Evolutionary conservation across 164 flowering plant species (phyloP), one percentile per base, ranked within the genome.

Genomic region (Tetracentron sinense): DNA sequence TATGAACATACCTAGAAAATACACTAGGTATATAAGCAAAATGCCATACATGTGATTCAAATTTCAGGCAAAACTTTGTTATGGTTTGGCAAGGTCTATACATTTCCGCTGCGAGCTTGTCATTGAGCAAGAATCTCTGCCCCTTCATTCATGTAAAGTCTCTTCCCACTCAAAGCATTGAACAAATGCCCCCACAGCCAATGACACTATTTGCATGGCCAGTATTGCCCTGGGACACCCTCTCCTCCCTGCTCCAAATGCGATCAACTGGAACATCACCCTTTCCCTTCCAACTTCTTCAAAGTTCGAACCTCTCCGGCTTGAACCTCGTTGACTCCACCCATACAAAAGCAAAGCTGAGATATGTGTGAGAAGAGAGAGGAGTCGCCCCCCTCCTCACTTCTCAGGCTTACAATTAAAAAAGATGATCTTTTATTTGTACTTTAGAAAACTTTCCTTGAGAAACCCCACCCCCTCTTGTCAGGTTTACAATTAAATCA

Each of bases 281-380:
- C 15, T 38, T 11, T 56, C 26, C 10, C 42, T 48, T 29, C 64
- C 71, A 46, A 78, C 20, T 2, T 30, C 56, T 29, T 69, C n/a
- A n/a, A n/a, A n/a, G n/a, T n/a, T n/a, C 69, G 38, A 81, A 81
- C 62, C 84, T 69, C 65, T 78, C 82, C 1, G 82, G 84, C 62
- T 59, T 56, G 60, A 81, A 81, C 27, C 28, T 68, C 0, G 5
- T 19, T 0, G 82, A 72, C 1, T 78, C 78, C 8, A 16, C 54
- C 82, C 82, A 76, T 14, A 60, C n/a, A n/a, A n/a, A n/a, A n/a
- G n/a, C n/a, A n/a, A n/a, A n/a, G n/a, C n/a, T n/a, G n/a, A n/a
- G n/a, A n/a, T n/a, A n/a, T n/a, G n/a, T n/a, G n/a, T n/a, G n/a
- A n/a, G n/a, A n/a, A n/a, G n/a, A n/a, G n/a, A n/a, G n/a, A n/a